phyloP scores from a whole-genome alignment of 257 asterid species.

The Fraxinus cuspidata region DNA sequence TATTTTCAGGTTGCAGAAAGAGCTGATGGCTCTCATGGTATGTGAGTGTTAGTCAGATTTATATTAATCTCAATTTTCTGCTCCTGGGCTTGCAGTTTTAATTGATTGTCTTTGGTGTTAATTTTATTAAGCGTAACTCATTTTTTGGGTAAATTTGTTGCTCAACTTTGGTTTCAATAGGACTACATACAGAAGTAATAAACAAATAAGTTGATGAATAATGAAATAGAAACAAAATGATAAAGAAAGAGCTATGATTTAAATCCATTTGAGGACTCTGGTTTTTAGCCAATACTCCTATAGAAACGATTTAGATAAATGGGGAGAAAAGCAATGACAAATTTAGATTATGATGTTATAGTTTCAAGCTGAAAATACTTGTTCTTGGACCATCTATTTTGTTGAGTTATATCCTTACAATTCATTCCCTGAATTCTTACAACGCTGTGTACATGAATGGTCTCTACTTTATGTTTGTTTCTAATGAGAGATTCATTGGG shows the following conservation, averaged over 20 bases:
- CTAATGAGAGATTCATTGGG: background rate
- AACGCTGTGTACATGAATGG: background rate
- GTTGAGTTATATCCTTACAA: conserved; percentile 1
- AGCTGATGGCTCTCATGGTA: conserved; percentile 80
- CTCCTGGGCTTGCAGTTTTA: background rate
- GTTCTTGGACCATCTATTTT: background rate
- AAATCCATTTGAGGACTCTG: background rate
- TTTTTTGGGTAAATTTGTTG: background rate
- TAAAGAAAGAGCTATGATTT: background rate
- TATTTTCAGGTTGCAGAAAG: conserved; percentile 68
- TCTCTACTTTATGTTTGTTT: conserved; percentile 5
- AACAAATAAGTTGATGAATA: background rate
- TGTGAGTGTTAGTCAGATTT: conserved; percentile 21
- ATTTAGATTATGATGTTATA: background rate
- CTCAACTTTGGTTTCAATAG: background rate
- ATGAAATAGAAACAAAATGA: background rate
- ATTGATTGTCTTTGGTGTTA: conserved; percentile 4
- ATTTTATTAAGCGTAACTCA: background rate
- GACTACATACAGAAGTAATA: background rate
- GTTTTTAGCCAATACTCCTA: background rate
- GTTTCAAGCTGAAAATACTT: background rate
- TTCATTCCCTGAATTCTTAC: background rate
- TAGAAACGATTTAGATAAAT: conserved; percentile 6
- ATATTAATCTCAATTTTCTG: background rate
- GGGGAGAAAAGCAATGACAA: background rate